These are phyloP conservation scores for Plasmodium cynomolgi DNA, from an alignment of 169 alveolate species.

Conservation along the genomic window DNA sequence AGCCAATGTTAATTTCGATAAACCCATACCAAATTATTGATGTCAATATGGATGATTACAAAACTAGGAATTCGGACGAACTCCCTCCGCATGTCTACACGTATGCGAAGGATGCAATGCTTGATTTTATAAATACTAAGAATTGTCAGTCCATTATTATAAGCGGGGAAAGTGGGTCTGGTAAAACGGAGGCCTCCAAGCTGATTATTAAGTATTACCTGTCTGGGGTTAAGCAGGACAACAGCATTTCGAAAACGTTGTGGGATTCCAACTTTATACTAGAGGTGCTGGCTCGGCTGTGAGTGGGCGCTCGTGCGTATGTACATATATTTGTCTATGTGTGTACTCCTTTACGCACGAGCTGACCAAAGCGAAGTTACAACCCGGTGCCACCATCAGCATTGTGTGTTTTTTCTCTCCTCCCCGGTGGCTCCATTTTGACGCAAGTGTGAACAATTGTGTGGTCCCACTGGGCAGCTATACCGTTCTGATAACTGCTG, in stretches of 20 bases:
- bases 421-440: background rate
- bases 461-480: background rate
- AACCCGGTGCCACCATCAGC: background rate
- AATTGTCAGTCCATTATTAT: constrained; percentile 95
- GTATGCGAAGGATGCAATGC: constrained; percentile 89
- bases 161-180: constrained; percentile 99
- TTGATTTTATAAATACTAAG: constrained; percentile 79
- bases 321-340: constrained; percentile 15
- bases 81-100: constrained; percentile 91
- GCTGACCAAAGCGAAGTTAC: background rate
- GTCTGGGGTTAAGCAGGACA: constrained; percentile 47
- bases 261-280: constrained; percentile 73
- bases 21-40: constrained; percentile 70
- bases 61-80: constrained; percentile 50
- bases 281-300: constrained; percentile 16
- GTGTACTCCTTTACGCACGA: background rate
- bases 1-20: constrained; percentile 69
- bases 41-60: constrained; percentile 50
- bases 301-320: background rate
- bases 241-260: constrained; percentile 35
- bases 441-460: background rate
- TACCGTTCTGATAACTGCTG: background rate
- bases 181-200: constrained; percentile 99
- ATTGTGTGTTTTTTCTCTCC: background rate
- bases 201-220: constrained; percentile 88